Evolutionary conservation across 2,329 filamentous ascomycete genomes (phyloP), one percentile per base, ranked within the genome.

Genomic region (Fusarium sp.): DNA sequence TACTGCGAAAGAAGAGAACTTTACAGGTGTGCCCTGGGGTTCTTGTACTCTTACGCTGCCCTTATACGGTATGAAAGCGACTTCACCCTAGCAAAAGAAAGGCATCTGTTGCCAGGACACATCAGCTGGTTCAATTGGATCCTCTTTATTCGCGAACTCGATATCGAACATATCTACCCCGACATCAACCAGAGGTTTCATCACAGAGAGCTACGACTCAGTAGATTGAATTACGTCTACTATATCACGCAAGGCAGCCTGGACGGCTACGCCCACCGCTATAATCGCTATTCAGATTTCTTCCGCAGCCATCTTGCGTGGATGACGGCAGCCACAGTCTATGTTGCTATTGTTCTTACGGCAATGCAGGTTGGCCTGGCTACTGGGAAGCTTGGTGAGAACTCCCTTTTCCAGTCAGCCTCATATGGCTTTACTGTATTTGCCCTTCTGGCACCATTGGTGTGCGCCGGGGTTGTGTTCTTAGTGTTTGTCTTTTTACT

Each of bases 361-460:
- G n/a, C 50, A 3, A 53, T 46, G 50, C 40, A 53, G 13, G 20
- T 53, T 17, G 50, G 50, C 1, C 50, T 46, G 15, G 40, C 50
- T 19, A 45, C 50, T 0, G 40, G 28, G 0, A 10, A 6, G 13
- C 10, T 37, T 5, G 17, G 17, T 6, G 19, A 9, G 1, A 37
- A 28, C 5, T 3, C 15, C 3, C 3, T 30, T 17, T 53, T 46
- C 2, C 40, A 53, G 0, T 28, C 30, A 5, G 30, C 26, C 1
- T 56, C 52, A 4, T 49, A 56, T 11, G 43, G 52, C 2, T 41
- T 56, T 7, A 33, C 52, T 1, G 26, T 56, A 6, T 48, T 49
- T 4, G 47, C 52, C 4, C 47, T 56, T 1, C 8, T 56, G 0
- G 44, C 43, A 0, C 52, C 52, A 6, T 19, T 53, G 40, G 24